Base-by-base conservation (phyloP, 768 basidiomycete species). In the Rubroboletus pulcherrimus region DNA sequence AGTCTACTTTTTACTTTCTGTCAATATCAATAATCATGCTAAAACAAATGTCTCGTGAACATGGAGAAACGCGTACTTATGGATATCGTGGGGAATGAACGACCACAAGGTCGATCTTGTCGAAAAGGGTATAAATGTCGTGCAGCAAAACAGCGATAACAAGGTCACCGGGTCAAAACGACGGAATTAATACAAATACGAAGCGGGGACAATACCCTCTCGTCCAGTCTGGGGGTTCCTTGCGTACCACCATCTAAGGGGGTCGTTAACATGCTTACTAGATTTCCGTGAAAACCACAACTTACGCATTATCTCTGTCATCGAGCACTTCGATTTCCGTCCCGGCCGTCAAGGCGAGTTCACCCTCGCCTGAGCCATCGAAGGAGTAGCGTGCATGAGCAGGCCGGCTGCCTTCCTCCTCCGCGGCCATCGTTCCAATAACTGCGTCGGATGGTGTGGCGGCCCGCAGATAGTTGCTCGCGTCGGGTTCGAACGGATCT, bases 181-280 rank as follows among this genome's bases (percentile, higher is more conserved):
- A 71, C 17, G 46, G 50, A 60, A 64, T 82, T 79, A 93, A 75
- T 91, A 92, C 74, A 92, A 78, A 79, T 95, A 98, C 54, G 91
- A 85, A 40, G 92, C 89, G 9, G 94, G 94, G 48, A 97, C 90
- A 33, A 95, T 89, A 12, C 94, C 94, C 73, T 95, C 91, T 47
- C 78, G 81, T 9, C 93, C 90, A 45, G 87, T 86, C 49, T 81
- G 81, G 21, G 82, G 75, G 70, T 95, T 91, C 33, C 92, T 82
- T 49, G 87, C 91, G 65, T 90, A 95, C 94, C 93, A 97, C 94
- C 94, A 98, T 44, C 93, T 93, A 56, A 51, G 47, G 53, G 56
- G 11, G 21, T 41, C 37, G 30, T 73, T 35, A 71, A 26, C 30
- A 51, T 17, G 8, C 42, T 10, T 29, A 5, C 7, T 7, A 26